Evolutionary conservation across 345 rosid genomes (phyloP).

Genomic region (Tarenaya hassleriana): DNA sequence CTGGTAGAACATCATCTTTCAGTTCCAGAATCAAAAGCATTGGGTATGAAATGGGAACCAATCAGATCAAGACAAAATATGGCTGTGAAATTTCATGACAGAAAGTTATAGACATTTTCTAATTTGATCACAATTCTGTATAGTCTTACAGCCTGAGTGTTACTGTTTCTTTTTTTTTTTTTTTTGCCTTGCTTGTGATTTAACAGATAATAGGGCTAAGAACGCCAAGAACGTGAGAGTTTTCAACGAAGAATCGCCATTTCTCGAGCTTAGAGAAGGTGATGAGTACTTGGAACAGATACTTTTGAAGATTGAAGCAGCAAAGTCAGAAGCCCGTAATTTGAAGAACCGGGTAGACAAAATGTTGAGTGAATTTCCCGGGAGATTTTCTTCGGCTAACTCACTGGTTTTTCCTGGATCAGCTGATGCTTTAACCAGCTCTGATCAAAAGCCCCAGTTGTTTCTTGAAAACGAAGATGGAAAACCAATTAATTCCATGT

Average conservation of each 20-base stretch:
- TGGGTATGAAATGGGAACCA: too few relatives aligned
- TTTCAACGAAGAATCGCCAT: conserved; percentile 36
- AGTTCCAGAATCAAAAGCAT: too few relatives aligned
- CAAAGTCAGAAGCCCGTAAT: conserved; percentile 36
- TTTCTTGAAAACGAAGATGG: conserved; percentile 36
- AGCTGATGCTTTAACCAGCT: conserved; percentile 31
- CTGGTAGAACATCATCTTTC: too few relatives aligned
- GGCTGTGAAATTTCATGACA: too few relatives aligned
- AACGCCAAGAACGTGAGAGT: conserved; percentile 32
- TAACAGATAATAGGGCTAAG: conserved; percentile 34
- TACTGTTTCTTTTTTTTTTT: conserved; percentile 6
- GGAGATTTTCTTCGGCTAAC: conserved; percentile 44
- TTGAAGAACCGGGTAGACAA: conserved; percentile 57
- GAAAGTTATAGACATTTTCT: too few relatives aligned
- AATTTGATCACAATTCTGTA: conserved; percentile 2
- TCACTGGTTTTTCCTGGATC: conserved; percentile 35
- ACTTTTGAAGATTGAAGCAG: conserved; percentile 53
- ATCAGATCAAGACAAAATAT: too few relatives aligned
- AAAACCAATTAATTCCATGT: conserved; percentile 29
- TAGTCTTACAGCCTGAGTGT: neutral
- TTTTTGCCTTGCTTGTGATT: neutral
- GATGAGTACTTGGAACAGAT: conserved; percentile 47
- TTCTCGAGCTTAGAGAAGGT: conserved; percentile 38
- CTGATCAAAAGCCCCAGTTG: conserved; percentile 32
- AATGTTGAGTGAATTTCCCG: conserved; percentile 51